phyloP scores from a whole-genome alignment of 1,139 yeast genomes.

The Hanseniaspora sp. region DNA sequence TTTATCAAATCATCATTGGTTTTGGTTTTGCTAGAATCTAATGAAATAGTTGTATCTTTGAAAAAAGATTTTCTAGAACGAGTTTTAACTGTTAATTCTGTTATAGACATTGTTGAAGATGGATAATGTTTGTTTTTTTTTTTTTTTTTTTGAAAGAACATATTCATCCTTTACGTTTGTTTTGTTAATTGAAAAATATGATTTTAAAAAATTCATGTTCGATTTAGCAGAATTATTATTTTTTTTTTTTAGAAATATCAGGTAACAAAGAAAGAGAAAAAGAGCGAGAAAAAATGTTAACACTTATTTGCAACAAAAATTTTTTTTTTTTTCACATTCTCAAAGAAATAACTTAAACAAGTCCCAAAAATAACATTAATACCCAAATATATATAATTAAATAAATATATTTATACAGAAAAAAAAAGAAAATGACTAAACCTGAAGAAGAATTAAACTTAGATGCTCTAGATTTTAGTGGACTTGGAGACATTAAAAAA shows the following conservation, averaged over 20 bases:
- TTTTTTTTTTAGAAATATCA: too few relatives aligned
- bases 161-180: not conserved
- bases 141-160: too few relatives aligned
- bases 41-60: not conserved
- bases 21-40: not conserved
- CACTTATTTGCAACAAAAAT: not conserved
- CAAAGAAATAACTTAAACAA: too few relatives aligned
- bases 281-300: too few relatives aligned
- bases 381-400: too few relatives aligned
- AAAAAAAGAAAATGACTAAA: not conserved
- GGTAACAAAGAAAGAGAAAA: too few relatives aligned
- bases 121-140: not conserved
- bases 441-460: not conserved
- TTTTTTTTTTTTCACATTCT: not conserved
- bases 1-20: not conserved
- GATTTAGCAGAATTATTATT: too few relatives aligned
- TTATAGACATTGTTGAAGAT: not conserved
- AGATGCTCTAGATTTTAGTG: not conserved
- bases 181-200: too few relatives aligned
- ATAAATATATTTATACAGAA: too few relatives aligned
- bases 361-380: too few relatives aligned
- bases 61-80: slow-evolving; percentile 9
- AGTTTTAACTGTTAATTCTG: slow-evolving; percentile 3
- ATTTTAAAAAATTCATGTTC: too few relatives aligned
- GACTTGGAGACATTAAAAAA: not conserved